A percentile compares a stretch with the other conserved stretches of the same genome.
These are phyloP conservation scores for Microdochium nivale DNA, from an alignment of 2,329 filamentous ascomycete genomes.

Conservation along the genomic window DNA sequence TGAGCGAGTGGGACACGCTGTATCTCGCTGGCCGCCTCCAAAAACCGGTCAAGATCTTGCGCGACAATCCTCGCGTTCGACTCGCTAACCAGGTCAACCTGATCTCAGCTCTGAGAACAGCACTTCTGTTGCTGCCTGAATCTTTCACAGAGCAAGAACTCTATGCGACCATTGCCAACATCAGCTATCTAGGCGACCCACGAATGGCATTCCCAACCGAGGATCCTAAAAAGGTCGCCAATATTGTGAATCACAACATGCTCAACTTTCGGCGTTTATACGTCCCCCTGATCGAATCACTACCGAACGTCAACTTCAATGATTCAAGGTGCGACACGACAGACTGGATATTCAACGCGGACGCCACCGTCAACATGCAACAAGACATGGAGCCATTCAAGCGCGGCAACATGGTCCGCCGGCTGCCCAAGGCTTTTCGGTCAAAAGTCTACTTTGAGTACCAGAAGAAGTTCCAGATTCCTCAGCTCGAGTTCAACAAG, in stretches of 20 bases:
- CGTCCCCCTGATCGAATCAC: conserved; percentile 75
- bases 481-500: conserved; percentile 70
- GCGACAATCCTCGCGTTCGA: conserved; percentile 85
- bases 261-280: conserved; percentile 88
- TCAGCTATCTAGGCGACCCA: conserved; percentile 94
- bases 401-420: conserved; percentile 91
- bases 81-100: conserved; percentile 95
- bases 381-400: conserved; percentile 92
- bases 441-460: conserved; percentile 91
- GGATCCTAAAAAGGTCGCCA: conserved; percentile 83
- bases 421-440: conserved; percentile 79
- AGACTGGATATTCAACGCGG: conserved; percentile 55
- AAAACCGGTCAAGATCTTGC: conserved; percentile 91
- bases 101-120: conserved; percentile 81
- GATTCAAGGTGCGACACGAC: conserved; percentile 49
- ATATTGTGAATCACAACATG: conserved; percentile 90
- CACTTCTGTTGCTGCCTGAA: conserved; percentile 75
- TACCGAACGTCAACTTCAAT: conserved; percentile 79
- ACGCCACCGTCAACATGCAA: conserved; percentile 57
- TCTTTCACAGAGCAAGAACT: conserved; percentile 80
- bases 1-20: conserved; percentile 85
- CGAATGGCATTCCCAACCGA: conserved; percentile 88
- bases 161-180: conserved; percentile 82
- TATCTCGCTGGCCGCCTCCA: conserved; percentile 95
- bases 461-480: conserved; percentile 82